Conservation (phyloP, 495 filamentous ascomycete genomes). For the Neurospora sp. region DNA sequence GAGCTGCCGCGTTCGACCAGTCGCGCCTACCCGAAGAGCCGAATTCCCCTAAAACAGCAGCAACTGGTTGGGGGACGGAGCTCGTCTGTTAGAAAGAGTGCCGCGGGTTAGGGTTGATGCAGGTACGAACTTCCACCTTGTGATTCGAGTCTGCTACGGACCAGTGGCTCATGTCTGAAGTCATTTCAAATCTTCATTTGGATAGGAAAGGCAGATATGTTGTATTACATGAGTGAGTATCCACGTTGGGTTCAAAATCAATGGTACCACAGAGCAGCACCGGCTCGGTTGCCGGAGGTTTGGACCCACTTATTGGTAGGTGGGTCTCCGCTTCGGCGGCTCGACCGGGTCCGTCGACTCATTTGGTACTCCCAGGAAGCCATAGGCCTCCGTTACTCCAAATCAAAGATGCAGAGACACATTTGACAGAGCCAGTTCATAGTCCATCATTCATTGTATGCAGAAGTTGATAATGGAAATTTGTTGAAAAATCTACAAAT, state of each 20-base stretch:
- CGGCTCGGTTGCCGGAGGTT: neutral
- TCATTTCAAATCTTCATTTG: neutral
- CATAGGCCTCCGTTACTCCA: too few relatives aligned
- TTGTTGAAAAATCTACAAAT: neutral
- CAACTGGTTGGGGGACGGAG: neutral
- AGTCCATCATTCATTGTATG: neutral
- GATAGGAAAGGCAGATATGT: neutral
- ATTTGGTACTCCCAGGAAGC: neutral
- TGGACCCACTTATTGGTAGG: neutral
- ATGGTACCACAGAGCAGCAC: neutral
- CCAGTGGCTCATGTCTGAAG: neutral
- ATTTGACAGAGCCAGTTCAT: neutral
- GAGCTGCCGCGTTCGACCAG: neutral
- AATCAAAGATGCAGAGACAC: neutral
- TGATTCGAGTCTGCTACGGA: neutral
- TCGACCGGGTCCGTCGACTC: neutral
- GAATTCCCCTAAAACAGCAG: neutral
- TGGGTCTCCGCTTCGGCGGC: neutral
- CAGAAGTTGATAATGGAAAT: neutral
- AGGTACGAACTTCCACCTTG: neutral
- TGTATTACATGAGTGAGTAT: neutral
- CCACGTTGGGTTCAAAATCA: neutral
- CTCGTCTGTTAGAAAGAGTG: neutral
- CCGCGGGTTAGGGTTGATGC: neutral
- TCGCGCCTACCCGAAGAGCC: neutral